phyloP scores from a whole-genome alignment of 2,329 filamentous ascomycete genomes.

The Colletotrichum sp. region DNA sequence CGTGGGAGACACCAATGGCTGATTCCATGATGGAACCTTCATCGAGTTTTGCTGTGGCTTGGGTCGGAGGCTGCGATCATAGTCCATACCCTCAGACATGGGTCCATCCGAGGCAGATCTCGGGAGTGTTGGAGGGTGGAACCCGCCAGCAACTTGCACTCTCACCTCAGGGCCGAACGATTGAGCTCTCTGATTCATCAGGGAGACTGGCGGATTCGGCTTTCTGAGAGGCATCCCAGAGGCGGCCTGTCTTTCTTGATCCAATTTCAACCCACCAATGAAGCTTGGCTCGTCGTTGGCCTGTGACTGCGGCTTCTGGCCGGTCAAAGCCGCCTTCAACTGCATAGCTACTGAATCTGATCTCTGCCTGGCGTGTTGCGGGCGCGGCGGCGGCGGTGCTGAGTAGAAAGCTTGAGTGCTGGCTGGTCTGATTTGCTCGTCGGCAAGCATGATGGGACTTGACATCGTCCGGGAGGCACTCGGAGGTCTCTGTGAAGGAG shows the following conservation, averaged over 20 bases:
- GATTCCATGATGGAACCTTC: slow-evolving; percentile 20
- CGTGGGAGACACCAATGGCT: slow-evolving; percentile 31
- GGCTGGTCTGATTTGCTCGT: not conserved
- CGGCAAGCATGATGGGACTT: slow-evolving; percentile 3
- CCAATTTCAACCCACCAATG: slow-evolving; percentile 46
- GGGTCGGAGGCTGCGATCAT: not conserved
- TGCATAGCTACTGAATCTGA: slow-evolving; percentile 23
- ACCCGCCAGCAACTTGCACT: not conserved
- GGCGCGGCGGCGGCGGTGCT: not conserved
- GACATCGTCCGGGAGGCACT: slow-evolving; percentile 12
- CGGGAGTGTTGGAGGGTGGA: not conserved
- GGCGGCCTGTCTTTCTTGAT: slow-evolving; percentile 40
- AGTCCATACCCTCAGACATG: not conserved
- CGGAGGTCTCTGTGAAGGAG: slow-evolving; percentile 25
- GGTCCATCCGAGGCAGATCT: slow-evolving; percentile 3
- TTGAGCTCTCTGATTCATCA: slow-evolving; percentile 5
- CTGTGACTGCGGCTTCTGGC: slow-evolving; percentile 14
- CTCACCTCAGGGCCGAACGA: slow-evolving; percentile 14
- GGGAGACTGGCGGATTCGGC: not conserved
- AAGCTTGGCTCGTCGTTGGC: slow-evolving; percentile 35
- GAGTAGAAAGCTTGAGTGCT: slow-evolving; percentile 12
- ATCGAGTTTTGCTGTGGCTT: not conserved
- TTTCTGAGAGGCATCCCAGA: not conserved
- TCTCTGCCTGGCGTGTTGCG: slow-evolving; percentile 6
- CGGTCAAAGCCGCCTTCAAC: slow-evolving; percentile 17